These are phyloP conservation scores for Linnemannia hyalina DNA, from an alignment of 192 early-diverging fungal species.

Conservation along the genomic window DNA sequence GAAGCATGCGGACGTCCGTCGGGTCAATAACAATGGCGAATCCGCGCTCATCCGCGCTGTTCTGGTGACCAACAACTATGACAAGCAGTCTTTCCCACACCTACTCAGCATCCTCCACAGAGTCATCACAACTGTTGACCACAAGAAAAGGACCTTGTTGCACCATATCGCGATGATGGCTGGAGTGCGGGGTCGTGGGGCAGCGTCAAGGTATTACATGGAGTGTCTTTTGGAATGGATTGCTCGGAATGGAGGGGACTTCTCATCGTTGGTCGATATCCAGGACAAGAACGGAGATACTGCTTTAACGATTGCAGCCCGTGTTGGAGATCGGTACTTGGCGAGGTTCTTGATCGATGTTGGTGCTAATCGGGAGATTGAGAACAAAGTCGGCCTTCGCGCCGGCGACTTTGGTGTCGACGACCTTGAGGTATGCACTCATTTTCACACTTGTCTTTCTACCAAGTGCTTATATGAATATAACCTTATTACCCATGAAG, in stretches of 20 bases:
- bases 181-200: conserved; percentile 72
- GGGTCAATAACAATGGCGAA: conserved; percentile 86
- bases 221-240: conserved; percentile 84
- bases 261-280: conserved; percentile 67
- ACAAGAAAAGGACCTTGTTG: conserved; percentile 82
- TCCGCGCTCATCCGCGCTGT: conserved; percentile 92
- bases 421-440: conserved; percentile 31
- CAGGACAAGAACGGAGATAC: conserved; percentile 86
- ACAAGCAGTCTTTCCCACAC: conserved; percentile 83
- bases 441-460: not conserved
- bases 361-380: conserved; percentile 81
- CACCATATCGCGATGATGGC: conserved; percentile 91
- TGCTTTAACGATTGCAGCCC: conserved; percentile 89
- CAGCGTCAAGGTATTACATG: conserved; percentile 89
- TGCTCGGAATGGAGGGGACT: conserved; percentile 61
- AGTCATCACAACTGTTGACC: conserved; percentile 79
- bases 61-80: conserved; percentile 86
- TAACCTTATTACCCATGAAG: not conserved
- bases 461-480: not conserved
- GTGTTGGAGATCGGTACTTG: conserved; percentile 78
- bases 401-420: conserved; percentile 79
- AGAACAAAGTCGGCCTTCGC: conserved; percentile 82
- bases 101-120: conserved; percentile 81
- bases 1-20: conserved; percentile 77
- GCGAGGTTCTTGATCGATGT: conserved; percentile 77